Percentiles rank a stretch among this genome's conserved stretches.
These are phyloP conservation scores for Candida ipomoeae DNA, from an alignment of 805 yeast species.

Conservation along the genomic window DNA sequence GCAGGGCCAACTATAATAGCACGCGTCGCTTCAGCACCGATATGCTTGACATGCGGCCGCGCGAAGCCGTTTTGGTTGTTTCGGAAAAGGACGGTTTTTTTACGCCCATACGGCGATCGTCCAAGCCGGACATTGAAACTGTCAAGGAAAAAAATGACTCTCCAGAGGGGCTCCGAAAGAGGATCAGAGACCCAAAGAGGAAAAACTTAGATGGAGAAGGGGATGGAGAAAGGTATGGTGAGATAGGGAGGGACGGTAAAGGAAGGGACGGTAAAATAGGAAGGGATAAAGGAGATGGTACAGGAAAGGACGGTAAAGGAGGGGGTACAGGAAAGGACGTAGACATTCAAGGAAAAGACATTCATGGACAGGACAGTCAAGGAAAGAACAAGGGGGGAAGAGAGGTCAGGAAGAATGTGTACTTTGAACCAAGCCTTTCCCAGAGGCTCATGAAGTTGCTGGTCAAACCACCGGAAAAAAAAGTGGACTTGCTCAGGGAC, in stretches of 20 bases:
- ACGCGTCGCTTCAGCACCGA: constrained; percentile 36
- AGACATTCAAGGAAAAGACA: too few relatives aligned
- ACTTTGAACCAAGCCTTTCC: background rate
- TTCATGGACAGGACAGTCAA: too few relatives aligned
- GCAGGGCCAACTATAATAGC: constrained; percentile 43
- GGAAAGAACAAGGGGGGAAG: background rate
- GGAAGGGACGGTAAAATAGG: too few relatives aligned
- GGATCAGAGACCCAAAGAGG: background rate
- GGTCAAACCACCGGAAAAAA: background rate
- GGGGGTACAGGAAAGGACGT: too few relatives aligned
- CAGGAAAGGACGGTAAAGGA: too few relatives aligned
- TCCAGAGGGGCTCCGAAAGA: constrained; percentile 1
- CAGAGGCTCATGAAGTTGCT: background rate
- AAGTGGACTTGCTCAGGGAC: constrained; percentile 7
- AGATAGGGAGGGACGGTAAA: too few relatives aligned
- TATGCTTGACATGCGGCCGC: constrained; percentile 36
- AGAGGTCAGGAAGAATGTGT: background rate
- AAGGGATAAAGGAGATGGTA: too few relatives aligned
- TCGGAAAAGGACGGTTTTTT: constrained; percentile 1
- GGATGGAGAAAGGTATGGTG: background rate
- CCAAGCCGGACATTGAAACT: background rate
- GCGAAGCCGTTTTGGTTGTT: constrained; percentile 24
- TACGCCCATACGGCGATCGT: background rate
- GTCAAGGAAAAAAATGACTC: background rate
- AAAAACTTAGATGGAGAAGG: background rate